Percentiles rank a stretch among this genome's conserved stretches.
Conservation (phyloP, 2,329 filamentous ascomycete genomes). For the Oidium heveae region DNA sequence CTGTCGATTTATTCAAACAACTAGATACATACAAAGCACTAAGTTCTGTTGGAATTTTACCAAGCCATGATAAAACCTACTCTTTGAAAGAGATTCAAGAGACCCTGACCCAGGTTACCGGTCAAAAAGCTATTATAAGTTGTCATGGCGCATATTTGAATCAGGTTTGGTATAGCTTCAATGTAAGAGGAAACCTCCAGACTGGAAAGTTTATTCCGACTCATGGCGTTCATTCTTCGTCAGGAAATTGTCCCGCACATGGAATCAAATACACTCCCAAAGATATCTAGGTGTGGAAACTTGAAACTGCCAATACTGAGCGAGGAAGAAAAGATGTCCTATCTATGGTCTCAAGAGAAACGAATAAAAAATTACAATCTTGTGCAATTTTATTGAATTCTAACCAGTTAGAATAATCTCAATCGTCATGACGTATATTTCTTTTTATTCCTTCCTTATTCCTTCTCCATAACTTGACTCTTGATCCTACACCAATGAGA, state of each 20-base stretch:
- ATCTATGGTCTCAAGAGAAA: too few relatives aligned
- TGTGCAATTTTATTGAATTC: too few relatives aligned
- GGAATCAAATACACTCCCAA: slow-evolving; percentile 32
- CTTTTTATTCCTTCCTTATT: too few relatives aligned
- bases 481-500: too few relatives aligned
- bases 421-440: too few relatives aligned
- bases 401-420: too few relatives aligned
- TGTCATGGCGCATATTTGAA: slow-evolving; percentile 20
- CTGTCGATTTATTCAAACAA: slow-evolving; percentile 3
- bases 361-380: too few relatives aligned
- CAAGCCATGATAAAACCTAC: slow-evolving; percentile 18
- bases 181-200: slow-evolving; percentile 25
- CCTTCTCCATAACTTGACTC: too few relatives aligned
- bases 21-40: slow-evolving; percentile 13
- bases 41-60: slow-evolving; percentile 26
- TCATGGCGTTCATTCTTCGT: slow-evolving; percentile 4
- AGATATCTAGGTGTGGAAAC: not conserved
- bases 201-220: slow-evolving; percentile 22
- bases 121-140: slow-evolving; percentile 20
- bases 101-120: slow-evolving; percentile 20
- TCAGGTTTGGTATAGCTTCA: slow-evolving; percentile 28
- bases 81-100: slow-evolving; percentile 17
- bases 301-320: too few relatives aligned
- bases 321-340: too few relatives aligned
- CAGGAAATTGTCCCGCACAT: slow-evolving; percentile 24